Evolutionary conservation across 345 rosid genomes (phyloP).

Genomic region (Erysimum cheiranthoides): DNA sequence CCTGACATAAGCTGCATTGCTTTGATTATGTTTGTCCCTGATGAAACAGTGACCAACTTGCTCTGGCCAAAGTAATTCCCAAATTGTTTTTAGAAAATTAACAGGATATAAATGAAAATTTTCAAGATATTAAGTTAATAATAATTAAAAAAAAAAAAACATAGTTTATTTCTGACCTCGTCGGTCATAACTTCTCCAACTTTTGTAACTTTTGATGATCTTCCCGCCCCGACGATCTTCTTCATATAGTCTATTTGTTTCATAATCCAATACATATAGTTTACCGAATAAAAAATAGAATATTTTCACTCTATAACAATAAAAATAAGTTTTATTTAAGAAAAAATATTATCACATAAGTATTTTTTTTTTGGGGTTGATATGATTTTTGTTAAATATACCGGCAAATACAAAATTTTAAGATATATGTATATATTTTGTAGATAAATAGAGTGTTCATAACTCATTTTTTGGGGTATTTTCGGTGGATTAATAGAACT

Average conservation of each 20-base stretch:
- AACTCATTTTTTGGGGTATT: not conserved
- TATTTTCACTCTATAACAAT: too few species aligned
- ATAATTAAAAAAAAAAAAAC: too few species aligned
- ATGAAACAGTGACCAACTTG: slow-evolving; percentile 67
- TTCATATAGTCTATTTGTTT: slow-evolving; percentile 57
- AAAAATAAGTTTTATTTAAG: too few species aligned
- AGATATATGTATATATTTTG: too few species aligned
- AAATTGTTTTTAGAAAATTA: not conserved
- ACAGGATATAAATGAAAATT: not conserved
- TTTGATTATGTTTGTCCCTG: slow-evolving; percentile 66
- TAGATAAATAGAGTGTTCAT: not conserved
- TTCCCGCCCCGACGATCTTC: slow-evolving; percentile 71
- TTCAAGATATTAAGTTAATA: not conserved
- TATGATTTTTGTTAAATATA: too few species aligned
- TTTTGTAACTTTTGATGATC: slow-evolving; percentile 69
- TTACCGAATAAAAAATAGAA: too few species aligned
- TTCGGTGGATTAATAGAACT: not conserved
- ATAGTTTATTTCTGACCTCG: slow-evolving; percentile 55
- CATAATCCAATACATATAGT: too few species aligned
- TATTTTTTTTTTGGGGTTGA: too few species aligned
- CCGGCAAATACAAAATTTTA: too few species aligned
- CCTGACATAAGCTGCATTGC: slow-evolving; percentile 98
- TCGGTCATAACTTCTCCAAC: slow-evolving; percentile 87
- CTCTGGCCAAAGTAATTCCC: slow-evolving; percentile 50
- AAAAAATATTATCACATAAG: too few species aligned